Base-by-base conservation (phyloP, 164 flowering plant genomes). In the Tetrastigma voinierianum region DNA sequence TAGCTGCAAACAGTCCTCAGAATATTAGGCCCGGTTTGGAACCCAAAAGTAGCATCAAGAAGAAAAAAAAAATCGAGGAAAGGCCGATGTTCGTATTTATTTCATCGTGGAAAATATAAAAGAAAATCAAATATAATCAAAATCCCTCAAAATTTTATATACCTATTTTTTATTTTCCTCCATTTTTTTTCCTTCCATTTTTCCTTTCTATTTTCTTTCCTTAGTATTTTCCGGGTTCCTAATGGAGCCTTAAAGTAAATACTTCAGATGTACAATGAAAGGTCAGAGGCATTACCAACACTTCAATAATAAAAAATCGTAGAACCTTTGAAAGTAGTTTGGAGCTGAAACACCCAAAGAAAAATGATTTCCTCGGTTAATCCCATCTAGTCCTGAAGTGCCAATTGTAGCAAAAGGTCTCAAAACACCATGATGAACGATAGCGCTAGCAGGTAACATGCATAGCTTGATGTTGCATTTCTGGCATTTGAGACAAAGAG, bases 351-450 rank as follows among this genome's bases (percentile, higher is more conserved):
- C 51, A 54, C 60, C 70, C 23, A 64, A 62, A 57, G 61, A 62
- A 66, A 40, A 70, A 48, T 18, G n/a, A 56, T 20, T 57, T 44
- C 20, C 58, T 44, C 57, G 61, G 14, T 51, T 8, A 43, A 20
- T 19, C 11, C 55, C 67, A 51, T 51, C 62, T 10, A 66, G 21
- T 15, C 63, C 67, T 55, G 59, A 59, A 57, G 81, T 72, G 60
- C 67, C 54, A 65, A 62, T 60, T 20, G 69, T 43, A 51, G 78
- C 72, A 67, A 68, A 71, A 24, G 55, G 18, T 57, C 65, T 67
- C 49, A 17, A 17, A 1, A 8, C 15, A 57, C 46, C 14, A 16
- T 46, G 48, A 3, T 46, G 44, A 18, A 61, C 3, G 54, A 61
- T n/a, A 5, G 52, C 58, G 48, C 46, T 32, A 18, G 15, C 0